Evolutionary conservation across 2,329 filamentous ascomycete species (phyloP).

Genomic region (Fusarium sp.): DNA sequence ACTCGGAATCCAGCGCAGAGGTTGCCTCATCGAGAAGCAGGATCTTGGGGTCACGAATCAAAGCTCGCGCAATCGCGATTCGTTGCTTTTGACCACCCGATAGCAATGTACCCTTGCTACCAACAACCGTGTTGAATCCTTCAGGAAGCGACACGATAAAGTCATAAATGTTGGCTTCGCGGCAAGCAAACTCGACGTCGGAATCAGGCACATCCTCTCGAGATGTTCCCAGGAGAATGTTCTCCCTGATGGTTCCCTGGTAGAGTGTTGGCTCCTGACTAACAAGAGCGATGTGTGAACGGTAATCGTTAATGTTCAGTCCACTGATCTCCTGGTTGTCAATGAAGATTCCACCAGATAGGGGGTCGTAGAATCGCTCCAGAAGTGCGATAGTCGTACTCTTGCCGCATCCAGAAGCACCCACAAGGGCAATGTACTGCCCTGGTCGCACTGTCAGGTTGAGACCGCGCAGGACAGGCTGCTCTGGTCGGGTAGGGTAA

Average conservation of each 20-base stretch:
- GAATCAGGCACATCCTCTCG: constrained; percentile 77
- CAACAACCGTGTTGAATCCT: constrained; percentile 87
- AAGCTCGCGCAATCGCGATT: constrained; percentile 89
- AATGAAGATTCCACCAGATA: constrained; percentile 82
- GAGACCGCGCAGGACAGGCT: constrained; percentile 89
- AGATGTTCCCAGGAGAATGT: constrained; percentile 84
- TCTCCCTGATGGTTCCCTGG: constrained; percentile 90
- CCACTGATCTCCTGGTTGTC: constrained; percentile 85
- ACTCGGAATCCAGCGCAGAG: constrained; percentile 80
- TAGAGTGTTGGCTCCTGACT: constrained; percentile 96
- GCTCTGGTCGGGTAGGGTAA: constrained; percentile 90
- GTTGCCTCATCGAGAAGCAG: constrained; percentile 87
- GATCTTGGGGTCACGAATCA: constrained; percentile 91
- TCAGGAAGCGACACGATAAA: constrained; percentile 90
- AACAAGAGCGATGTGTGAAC: constrained; percentile 85
- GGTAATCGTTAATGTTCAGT: constrained; percentile 88
- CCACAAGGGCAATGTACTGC: constrained; percentile 89
- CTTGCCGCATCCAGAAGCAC: constrained; percentile 95
- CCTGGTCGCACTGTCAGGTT: constrained; percentile 80
- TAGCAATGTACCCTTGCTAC: constrained; percentile 86
- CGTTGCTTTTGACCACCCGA: constrained; percentile 96
- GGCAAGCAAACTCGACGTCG: constrained; percentile 81
- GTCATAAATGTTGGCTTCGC: constrained; percentile 92
- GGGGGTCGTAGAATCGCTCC: constrained; percentile 94
- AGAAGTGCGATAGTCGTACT: constrained; percentile 91